Base-by-base conservation (phyloP, 2,329 filamentous ascomycete genomes). In the Bipolaris bicolor region DNA sequence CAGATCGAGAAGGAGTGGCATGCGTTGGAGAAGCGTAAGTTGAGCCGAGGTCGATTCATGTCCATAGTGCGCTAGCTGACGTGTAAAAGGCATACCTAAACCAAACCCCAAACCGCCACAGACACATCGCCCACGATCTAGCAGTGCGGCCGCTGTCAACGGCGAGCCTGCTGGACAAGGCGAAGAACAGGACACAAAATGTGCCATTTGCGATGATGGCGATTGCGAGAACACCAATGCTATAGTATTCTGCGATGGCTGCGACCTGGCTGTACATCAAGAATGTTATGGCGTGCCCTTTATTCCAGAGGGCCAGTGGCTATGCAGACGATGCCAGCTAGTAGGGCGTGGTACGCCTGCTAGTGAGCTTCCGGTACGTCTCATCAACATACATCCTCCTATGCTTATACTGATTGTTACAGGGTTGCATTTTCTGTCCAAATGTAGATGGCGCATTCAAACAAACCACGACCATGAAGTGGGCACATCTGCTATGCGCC, bases 1-100 rank as follows among this genome's bases (percentile, higher is more conserved):
- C 97, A 97, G 76, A 97, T 99, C 58, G 95, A 99, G 77, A 97
- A 97, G 78, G 94, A 98, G 75, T 99, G 95, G 91, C 92, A 98
- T 75, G 90, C 91, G 5, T 81, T 99, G 7, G 95, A 99, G 77
- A 97, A 96, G 80, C 86, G 92, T 78, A 69, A 69, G 71, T 64
- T 16, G 15, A 10, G 44, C 31, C 52, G 3, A 29, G 18, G 33
- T 41, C 36, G 31, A 39, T 44, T 26, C 13, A 10, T 34, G 18
- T 34, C 5, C 24, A 15, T 15, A n/a, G 45, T 41, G 34, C 7
- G 20, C 49, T 13, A 34, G 39, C 64, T 64, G 50, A 62, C 49
- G 7, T 46, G 10, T 29, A 15, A 43, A 52, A 79, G 77, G 77
- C 59, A 98, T 99, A 72, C 95, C 95, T 0, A 99, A 99, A 74